Evolutionary conservation across 805 yeast species (phyloP).

Genomic region (Suhomyces emberorum): DNA sequence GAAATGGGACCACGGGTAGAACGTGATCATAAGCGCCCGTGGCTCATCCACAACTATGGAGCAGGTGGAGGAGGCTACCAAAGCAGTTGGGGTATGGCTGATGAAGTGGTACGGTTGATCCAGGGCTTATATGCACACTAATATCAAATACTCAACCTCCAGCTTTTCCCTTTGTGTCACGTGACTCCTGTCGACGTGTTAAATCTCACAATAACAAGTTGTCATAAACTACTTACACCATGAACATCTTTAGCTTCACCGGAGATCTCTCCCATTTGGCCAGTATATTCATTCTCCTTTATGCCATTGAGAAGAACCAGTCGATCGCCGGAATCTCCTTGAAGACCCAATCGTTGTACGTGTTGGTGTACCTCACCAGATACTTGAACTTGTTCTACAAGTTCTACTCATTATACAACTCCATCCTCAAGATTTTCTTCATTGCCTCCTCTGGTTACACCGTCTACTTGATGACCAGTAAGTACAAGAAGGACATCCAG

Average conservation of each 20-base stretch:
- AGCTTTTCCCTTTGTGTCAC: not conserved
- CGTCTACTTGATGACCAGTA: slow-evolving; percentile 62
- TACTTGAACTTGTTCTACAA: slow-evolving; percentile 61
- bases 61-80: slow-evolving; percentile 29
- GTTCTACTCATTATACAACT: slow-evolving; percentile 68
- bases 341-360: slow-evolving; percentile 82
- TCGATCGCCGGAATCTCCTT: slow-evolving; percentile 82
- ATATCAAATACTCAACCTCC: not conserved
- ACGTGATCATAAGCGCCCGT: slow-evolving; percentile 19
- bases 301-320: slow-evolving; percentile 58
- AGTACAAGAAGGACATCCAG: slow-evolving; percentile 57
- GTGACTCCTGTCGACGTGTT: slow-evolving; percentile 1
- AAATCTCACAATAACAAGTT: not conserved
- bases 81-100: slow-evolving; percentile 3
- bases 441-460: slow-evolving; percentile 73
- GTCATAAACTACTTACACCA: slow-evolving; percentile 11
- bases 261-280: slow-evolving; percentile 85
- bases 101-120: not conserved
- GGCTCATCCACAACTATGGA: slow-evolving; percentile 64
- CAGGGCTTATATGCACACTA: not conserved
- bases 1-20: slow-evolving; percentile 36
- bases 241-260: slow-evolving; percentile 41
- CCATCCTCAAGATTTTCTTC: slow-evolving; percentile 78
- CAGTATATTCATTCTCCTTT: slow-evolving; percentile 71
- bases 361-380: slow-evolving; percentile 67